Base-by-base conservation (phyloP, 2,329 filamentous ascomycete species). In the Aspergillus oerlinghausenensis region DNA sequence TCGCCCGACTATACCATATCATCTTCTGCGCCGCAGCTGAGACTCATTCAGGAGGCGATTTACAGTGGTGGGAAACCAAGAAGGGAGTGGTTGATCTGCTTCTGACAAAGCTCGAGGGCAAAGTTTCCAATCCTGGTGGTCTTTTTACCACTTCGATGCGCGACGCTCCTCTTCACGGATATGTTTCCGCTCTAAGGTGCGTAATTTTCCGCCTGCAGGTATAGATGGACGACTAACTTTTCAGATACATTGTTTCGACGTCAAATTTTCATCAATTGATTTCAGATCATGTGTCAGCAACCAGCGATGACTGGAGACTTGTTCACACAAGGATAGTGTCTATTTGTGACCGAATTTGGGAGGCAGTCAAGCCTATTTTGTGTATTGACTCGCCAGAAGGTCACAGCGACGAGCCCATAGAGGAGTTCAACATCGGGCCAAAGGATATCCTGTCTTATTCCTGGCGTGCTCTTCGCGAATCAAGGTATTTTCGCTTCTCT, bases 301-400 rank as follows among this genome's bases (percentile, higher is more conserved):
- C 56, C 3, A 57, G 59, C 1, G 47, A 69, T 4, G 56, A 61
- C 10, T 77, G 74, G 75, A 64, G 61, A 42, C 57, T 57, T 28
- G 59, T 70, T 4, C 72, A 77, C 49, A 59, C 66, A 9, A 81
- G 83, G 3, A 80, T 92, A 1, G 75, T 90, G 11, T 65, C 68
- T 1, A 80, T 82, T 58, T 88, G 91, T 56, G 75, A 80, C 50
- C 79, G 82, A n/a, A 84, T 96, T 6, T 99, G 94, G 94, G 67
- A 75, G 0, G 82, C 84, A 26, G 90, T 97, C 4, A 84, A 84
- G 64, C 82, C 86, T 52, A 84, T 95, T 3, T 82, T 99, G 0
- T 99, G 94, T 67, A 88, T 96, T 60, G 94, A 97, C 73, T 96
- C 94, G 1, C 94, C 95, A 0, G 94, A 99, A 74, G 93, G 93